These are phyloP conservation scores for Luvunga scandens DNA, from an alignment of 345 rosid genomes.

Conservation along the genomic window DNA sequence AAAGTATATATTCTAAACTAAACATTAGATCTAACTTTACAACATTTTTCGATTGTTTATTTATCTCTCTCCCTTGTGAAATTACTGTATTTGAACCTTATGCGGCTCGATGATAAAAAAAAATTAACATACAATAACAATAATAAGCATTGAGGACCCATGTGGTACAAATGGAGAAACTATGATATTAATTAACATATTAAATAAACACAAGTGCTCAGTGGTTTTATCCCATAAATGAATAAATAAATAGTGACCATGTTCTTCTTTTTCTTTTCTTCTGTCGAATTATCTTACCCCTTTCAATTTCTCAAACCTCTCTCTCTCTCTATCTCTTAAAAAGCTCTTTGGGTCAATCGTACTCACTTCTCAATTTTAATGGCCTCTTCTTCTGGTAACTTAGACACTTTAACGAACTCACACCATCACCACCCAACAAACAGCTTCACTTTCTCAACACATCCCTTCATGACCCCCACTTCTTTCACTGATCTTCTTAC, in stretches of 20 bases:
- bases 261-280: constrained; percentile 9
- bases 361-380: constrained; percentile 5
- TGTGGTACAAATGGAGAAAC: background rate
- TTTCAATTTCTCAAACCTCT: background rate
- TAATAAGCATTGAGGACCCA: too few relatives aligned
- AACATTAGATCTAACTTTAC: too few relatives aligned
- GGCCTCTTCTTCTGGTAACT: constrained; percentile 44
- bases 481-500: constrained; percentile 62
- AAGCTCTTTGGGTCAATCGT: background rate
- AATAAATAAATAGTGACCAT: background rate
- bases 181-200: accelerated
- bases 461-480: constrained; percentile 35
- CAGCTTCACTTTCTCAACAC: constrained; percentile 28
- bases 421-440: constrained; percentile 2
- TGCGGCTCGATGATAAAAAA: too few relatives aligned
- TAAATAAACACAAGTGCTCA: background rate
- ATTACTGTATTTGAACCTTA: too few relatives aligned
- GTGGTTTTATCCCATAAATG: background rate
- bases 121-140: too few relatives aligned
- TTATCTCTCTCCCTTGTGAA: too few relatives aligned
- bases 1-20: too few relatives aligned
- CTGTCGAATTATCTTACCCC: background rate
- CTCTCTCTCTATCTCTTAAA: background rate
- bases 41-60: too few relatives aligned
- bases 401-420: constrained; percentile 35